These are phyloP conservation scores for Amanita brunnescens DNA, from an alignment of 768 basidiomycete species.

Conservation along the genomic window DNA sequence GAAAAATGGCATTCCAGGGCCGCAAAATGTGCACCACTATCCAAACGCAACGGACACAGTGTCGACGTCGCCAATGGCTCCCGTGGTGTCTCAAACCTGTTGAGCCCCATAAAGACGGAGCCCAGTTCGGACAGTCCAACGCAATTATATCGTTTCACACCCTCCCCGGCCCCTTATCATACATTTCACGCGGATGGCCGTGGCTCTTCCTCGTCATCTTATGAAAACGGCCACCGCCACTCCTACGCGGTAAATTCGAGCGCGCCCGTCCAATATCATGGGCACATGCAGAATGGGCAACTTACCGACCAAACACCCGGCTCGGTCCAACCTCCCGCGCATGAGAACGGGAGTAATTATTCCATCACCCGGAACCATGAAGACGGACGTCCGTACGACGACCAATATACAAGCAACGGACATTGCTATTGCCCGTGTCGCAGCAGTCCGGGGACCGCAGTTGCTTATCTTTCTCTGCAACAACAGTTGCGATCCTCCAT, in stretches of 20 bases:
- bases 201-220: constrained; percentile 24
- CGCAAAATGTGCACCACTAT: constrained; percentile 49
- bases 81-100: constrained; percentile 34
- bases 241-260: constrained; percentile 20
- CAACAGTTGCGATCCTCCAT: constrained; percentile 56
- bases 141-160: constrained; percentile 62
- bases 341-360: constrained; percentile 20
- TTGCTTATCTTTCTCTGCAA: constrained; percentile 51
- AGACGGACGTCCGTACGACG: constrained; percentile 29
- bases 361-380: constrained; percentile 28
- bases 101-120: constrained; percentile 65
- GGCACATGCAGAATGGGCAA: constrained; percentile 5
- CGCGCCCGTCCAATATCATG: constrained; percentile 14
- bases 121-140: constrained; percentile 39
- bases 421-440: constrained; percentile 49
- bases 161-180: constrained; percentile 50
- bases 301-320: constrained; percentile 1
- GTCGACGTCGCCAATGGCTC: constrained; percentile 26
- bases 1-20: constrained; percentile 86
- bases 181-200: constrained; percentile 40
- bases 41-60: constrained; percentile 27
- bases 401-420: constrained; percentile 8
- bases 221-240: constrained; percentile 28
- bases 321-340: constrained; percentile 28
- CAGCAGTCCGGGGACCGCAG: constrained; percentile 47